A percentile compares a stretch with the other conserved stretches of the same genome.
Conservation (phyloP, 352 stramenopile species). For the Peronospora destructor region DNA sequence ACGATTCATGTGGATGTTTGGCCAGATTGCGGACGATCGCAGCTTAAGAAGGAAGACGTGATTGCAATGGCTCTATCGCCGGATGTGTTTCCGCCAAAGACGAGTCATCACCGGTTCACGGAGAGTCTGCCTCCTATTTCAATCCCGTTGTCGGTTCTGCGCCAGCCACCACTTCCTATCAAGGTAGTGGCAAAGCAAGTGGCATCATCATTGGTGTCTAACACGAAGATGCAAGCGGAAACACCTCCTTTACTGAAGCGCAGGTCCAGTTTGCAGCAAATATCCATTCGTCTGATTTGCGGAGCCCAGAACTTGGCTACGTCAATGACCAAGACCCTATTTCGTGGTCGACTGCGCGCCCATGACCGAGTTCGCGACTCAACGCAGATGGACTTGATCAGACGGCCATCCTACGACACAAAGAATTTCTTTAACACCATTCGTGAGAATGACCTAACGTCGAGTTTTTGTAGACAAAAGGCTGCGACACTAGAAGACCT, state of each 20-base stretch:
- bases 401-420: conserved; percentile 47
- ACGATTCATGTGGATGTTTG: conserved; percentile 78
- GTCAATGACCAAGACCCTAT: conserved; percentile 64
- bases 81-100: conserved; percentile 81
- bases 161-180: conserved; percentile 51
- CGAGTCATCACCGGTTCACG: conserved; percentile 74
- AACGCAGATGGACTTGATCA: conserved; percentile 69
- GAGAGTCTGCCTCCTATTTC: conserved; percentile 78
- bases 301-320: conserved; percentile 67
- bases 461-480: conserved; percentile 72
- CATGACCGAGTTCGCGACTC: conserved; percentile 40
- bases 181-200: conserved; percentile 26
- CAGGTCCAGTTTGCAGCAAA: conserved; percentile 44
- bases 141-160: conserved; percentile 66
- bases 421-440: conserved; percentile 79
- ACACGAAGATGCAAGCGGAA: conserved; percentile 10
- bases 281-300: conserved; percentile 72
- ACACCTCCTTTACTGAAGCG: conserved; percentile 19
- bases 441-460: conserved; percentile 73
- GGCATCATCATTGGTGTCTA: conserved; percentile 5
- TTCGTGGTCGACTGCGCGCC: conserved; percentile 58
- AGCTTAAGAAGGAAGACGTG: conserved; percentile 71
- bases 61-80: conserved; percentile 78
- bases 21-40: conserved; percentile 56
- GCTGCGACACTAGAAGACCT: conserved; percentile 74